Evolutionary conservation across 768 basidiomycete species (phyloP).

Genomic region (Collybia mongolica): DNA sequence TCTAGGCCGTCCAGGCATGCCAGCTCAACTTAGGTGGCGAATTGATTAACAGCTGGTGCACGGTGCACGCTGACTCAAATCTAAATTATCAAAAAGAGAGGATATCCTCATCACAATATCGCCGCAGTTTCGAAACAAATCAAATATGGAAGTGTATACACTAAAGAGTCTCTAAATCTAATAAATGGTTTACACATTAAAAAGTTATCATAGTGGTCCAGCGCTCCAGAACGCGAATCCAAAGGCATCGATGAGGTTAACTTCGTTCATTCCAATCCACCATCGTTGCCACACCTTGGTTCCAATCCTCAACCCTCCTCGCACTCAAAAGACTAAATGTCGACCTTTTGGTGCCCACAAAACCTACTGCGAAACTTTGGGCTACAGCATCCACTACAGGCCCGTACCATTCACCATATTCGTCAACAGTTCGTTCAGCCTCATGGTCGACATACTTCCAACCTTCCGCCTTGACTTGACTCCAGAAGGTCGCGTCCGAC

Average conservation of each 20-base stretch:
- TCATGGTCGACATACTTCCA: constrained; percentile 45
- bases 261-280: constrained; percentile 21
- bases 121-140: too few relatives aligned
- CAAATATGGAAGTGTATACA: too few relatives aligned
- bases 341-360: constrained; percentile 56
- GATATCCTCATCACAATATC: too few relatives aligned
- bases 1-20: too few relatives aligned
- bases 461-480: constrained; percentile 32
- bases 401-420: constrained; percentile 43
- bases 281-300: constrained; percentile 37
- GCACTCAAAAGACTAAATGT: constrained; percentile 55
- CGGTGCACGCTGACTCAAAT: too few relatives aligned
- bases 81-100: too few relatives aligned
- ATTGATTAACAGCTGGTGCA: too few relatives aligned
- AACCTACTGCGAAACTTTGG: constrained; percentile 54
- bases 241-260: background rate
- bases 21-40: too few relatives aligned
- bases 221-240: too few relatives aligned
- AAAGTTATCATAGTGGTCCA: too few relatives aligned
- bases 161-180: too few relatives aligned
- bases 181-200: too few relatives aligned
- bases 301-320: constrained; percentile 58
- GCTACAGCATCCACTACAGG: constrained; percentile 53
- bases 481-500: constrained; percentile 40
- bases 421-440: constrained; percentile 29